phyloP scores from a whole-genome alignment of 2,329 filamentous ascomycete species.

The Ceratocystis cacaofunesta region DNA sequence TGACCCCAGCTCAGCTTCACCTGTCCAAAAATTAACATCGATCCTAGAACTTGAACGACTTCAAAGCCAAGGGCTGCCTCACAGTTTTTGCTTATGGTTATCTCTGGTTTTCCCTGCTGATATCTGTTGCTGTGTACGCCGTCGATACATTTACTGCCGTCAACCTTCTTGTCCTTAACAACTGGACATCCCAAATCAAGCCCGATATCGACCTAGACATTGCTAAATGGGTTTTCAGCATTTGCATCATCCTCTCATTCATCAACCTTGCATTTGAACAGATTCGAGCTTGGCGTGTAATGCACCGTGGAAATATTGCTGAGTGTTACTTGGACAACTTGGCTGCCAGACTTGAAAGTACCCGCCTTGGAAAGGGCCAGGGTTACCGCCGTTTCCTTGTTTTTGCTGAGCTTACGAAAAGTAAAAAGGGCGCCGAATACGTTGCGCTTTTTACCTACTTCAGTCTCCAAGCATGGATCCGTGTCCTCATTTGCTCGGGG shows the following conservation, averaged over 20 bases:
- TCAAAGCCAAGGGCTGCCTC: conserved; percentile 67
- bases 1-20: background rate
- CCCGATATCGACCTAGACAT: conserved; percentile 62
- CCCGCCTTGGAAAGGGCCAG: conserved; percentile 53
- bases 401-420: conserved; percentile 79
- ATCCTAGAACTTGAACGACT: conserved; percentile 45
- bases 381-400: conserved; percentile 88
- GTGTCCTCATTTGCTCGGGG: conserved; percentile 78
- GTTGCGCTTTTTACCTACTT: conserved; percentile 86
- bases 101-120: conserved; percentile 63
- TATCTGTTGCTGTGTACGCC: conserved; percentile 71
- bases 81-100: conserved; percentile 69
- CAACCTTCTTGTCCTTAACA: conserved; percentile 76
- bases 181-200: conserved; percentile 72
- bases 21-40: conserved; percentile 19
- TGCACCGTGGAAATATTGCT: conserved; percentile 70
- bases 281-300: conserved; percentile 63
- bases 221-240: conserved; percentile 89
- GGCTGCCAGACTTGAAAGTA: conserved; percentile 70
- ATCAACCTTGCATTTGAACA: conserved; percentile 69
- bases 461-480: conserved; percentile 64
- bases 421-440: conserved; percentile 80
- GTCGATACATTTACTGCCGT: conserved; percentile 89
- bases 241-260: conserved; percentile 83
- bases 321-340: conserved; percentile 84